Evolutionary conservation across 345 rosid genomes (phyloP), one percentile per base, ranked within the genome.

Genomic region (Citrus unshiu): DNA sequence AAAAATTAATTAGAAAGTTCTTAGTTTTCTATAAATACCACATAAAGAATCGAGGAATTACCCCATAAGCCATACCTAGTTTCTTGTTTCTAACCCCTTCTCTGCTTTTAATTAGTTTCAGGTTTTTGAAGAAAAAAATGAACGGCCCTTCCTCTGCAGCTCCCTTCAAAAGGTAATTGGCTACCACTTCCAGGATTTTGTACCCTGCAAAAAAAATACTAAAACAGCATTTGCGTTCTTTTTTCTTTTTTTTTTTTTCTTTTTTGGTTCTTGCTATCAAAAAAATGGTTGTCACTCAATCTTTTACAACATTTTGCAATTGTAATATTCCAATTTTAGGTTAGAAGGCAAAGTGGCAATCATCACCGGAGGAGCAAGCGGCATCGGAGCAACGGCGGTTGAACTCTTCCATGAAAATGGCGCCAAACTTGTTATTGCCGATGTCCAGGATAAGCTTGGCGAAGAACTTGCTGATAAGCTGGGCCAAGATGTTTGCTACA

Each of bases 351-450:
- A 85, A 75, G 91, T 85, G 22, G 87, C 86, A 4, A 72, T 86
- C 4, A 74, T 85, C 43, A 86, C 88, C 0, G 87, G 89, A 0
- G 88, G 83, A 2, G 85, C 88, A 7, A 85, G 84, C 40, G 88
- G 88, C 0, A 85, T 88, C 4, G 86, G 91, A 34, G 82, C 77
- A 19, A 46, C 69, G 43, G 9, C 88, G 6, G 86, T 37, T 0
- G 9, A 65, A 4, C 62, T 85, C 68, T 85, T 86, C 83, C 78
- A 60, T 9, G 81, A 82, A 81, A 74, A 86, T 32, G 87, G 89
- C 0, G 87, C 88, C 30, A 85, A 74, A 29, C 82, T 88, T 58
- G 82, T 86, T 57, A 77, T 89, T 6, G 89, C 89, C 2, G 88
- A 87, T 68, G 76, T 89, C 75, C 85, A 78, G 71, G 89, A 87